Evolutionary conservation across 2,329 filamentous ascomycete genomes (phyloP), one percentile per base, ranked within the genome.

Genomic region (Diaporthe sp.): DNA sequence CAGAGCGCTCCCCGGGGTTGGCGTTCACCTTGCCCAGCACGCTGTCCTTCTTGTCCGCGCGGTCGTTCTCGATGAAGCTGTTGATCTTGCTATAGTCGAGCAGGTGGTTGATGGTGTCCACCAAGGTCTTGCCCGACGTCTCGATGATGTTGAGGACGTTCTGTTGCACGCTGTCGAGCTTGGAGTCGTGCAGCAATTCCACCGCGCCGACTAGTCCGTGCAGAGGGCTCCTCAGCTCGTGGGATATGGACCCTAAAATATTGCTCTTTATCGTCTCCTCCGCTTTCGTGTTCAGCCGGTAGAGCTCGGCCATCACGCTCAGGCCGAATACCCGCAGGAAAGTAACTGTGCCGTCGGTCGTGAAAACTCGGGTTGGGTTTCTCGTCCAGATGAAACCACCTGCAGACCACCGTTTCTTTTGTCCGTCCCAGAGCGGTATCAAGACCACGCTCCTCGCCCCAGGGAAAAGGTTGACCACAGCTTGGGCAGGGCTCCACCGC

Each of bases 221-320:
- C 0, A 93, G 83, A 0, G 91, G 91, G 2, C 88, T 91, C 6
- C 91, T 85, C 20, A 93, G 82, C 79, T 93, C 91, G 78, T 93
- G 91, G 4, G 88, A 91, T 8, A 93, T 87, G 1, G 88, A 91
- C 0, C 89, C 88, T 10, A 93, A 86, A 49, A 91, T 88, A 74
- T 92, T 90, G 1, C 87, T 87, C 79, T 91, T 91, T 44, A 89
- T 87, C 71, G 84, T 86, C 47, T 87, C 85, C 0, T 84, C 83
- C 13, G 81, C 79, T 15, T 81, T 73, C 0, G 83, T 79, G 15
- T 85, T 81, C 6, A 90, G 76, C 2, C 88, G 85, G 0, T 87
- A 86, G 0, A 92, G 83, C 72, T 92, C 90, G 0, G 88, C 86
- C 85, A 91, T 91, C 22, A 90, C 88, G 0, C 88, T 87, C 72